Evolutionary conservation across 176 grass and related monocot genomes (phyloP), one percentile per base, ranked within the genome.

Genomic region (Phoenix roebelenii): DNA sequence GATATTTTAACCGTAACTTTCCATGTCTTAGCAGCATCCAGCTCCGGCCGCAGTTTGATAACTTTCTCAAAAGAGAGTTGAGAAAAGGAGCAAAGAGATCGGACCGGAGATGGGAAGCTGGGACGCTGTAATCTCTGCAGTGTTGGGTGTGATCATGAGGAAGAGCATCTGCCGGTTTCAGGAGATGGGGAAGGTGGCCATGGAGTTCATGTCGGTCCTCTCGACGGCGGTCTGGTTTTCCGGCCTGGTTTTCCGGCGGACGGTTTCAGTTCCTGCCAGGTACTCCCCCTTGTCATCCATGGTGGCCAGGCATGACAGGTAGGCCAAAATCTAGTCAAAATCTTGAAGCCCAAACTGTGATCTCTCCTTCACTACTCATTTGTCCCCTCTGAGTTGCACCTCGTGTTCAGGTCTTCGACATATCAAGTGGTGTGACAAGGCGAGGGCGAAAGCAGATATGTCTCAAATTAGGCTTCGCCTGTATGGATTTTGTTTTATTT

Each of bases 141-240:
- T 89, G 22, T 51, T 89, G 28, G 67, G 64, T 4, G 78, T 89
- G 74, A 26, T 76, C 67, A 62, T 89, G 78, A 75, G 86, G 23
- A 70, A 83, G 72, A 67, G 75, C 86, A 70, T 89, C 78, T 70
- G 72, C 78, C 68, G 75, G 28, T 52, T 89, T 22, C 72, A 67
- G 12, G 86, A 85, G 18, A 60, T 69, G 35, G 16, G 77, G 24
- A 72, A 25, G 53, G 76, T 76, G 67, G 67, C 64, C 0, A 3
- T 57, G 55, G 82, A 82, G 35, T 51, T 85, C 59, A 61, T 76
- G 59, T 69, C 75, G 50, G 50, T 83, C 25, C 35, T 85, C 28
- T 35, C 67, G 35, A 57, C 74, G 12, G 54, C 63, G 0, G 59
- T 81, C 16, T 67, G 75, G 22, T 72, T 89, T 63, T 85, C 86